phyloP scores from a whole-genome alignment of 768 basidiomycete species.

The Ramaria sp. region DNA sequence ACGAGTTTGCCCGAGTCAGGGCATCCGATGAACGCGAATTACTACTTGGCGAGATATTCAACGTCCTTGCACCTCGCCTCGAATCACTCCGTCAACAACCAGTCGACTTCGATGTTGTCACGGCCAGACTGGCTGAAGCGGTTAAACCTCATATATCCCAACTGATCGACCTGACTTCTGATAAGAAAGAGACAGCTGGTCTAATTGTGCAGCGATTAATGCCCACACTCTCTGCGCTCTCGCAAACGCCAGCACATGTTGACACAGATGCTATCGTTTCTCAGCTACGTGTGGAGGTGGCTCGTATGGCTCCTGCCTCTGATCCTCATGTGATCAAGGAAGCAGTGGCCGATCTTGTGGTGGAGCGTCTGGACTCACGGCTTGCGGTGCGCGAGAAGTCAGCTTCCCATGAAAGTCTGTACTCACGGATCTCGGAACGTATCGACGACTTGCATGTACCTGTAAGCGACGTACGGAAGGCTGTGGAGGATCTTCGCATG shows the following conservation, averaged over 20 bases:
- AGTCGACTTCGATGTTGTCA: constrained; percentile 71
- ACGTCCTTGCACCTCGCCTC: constrained; percentile 50
- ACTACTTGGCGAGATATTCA: constrained; percentile 50
- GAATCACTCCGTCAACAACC: constrained; percentile 49
- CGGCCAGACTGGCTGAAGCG: constrained; percentile 65
- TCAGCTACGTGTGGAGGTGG: constrained; percentile 58
- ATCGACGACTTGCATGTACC: constrained; percentile 9
- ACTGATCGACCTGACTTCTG: constrained; percentile 79
- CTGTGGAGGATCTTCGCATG: constrained; percentile 1
- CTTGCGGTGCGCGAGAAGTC: constrained; percentile 56
- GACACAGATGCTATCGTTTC: constrained; percentile 48
- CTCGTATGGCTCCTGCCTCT: constrained; percentile 60
- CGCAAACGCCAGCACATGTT: constrained; percentile 23
- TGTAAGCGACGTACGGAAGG: constrained; percentile 7
- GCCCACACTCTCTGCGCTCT: constrained; percentile 46
- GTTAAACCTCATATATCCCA: constrained; percentile 86
- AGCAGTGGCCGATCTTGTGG: constrained; percentile 79
- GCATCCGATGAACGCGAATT: constrained; percentile 40
- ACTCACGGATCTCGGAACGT: constrained; percentile 6
- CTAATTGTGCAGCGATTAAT: constrained; percentile 67
- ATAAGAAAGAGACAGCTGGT: constrained; percentile 78
- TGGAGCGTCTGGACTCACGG: constrained; percentile 74
- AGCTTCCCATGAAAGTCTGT: constrained; percentile 2
- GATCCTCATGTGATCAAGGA: constrained; percentile 85
- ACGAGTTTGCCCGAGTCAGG: constrained; percentile 25